These are phyloP conservation scores for Asterella californica DNA, from an alignment of 225 moss, liverwort and hornwort species.

Conservation along the genomic window DNA sequence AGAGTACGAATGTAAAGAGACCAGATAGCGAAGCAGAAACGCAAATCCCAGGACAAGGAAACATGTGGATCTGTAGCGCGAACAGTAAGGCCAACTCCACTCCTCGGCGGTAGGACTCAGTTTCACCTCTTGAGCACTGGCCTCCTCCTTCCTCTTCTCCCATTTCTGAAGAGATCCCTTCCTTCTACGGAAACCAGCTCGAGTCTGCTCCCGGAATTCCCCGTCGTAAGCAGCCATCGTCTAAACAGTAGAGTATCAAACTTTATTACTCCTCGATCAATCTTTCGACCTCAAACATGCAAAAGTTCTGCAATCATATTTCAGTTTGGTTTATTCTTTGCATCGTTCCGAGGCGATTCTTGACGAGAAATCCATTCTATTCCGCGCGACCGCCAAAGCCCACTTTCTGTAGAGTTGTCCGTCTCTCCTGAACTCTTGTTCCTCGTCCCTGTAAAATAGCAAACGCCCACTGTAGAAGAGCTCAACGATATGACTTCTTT, in stretches of 20 bases:
- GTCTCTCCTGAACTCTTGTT: no score
- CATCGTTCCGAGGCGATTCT: no score
- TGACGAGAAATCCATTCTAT: no score
- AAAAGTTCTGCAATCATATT: no score
- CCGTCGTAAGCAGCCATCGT: background rate
- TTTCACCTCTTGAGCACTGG: background rate
- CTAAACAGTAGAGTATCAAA: background rate
- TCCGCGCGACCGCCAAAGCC: no score
- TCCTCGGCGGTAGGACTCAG: background rate
- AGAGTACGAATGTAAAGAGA: conserved; percentile 80
- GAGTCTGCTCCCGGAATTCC: background rate
- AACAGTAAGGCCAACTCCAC: conserved; percentile 18
- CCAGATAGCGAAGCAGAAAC: conserved; percentile 62
- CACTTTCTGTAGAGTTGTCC: no score
- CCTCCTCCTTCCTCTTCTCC: background rate
- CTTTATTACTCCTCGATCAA: no score
- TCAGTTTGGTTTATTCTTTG: no score
- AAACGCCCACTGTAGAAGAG: no score
- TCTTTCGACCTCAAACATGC: no score
- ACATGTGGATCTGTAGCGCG: conserved; percentile 19
- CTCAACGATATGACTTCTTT: no score
- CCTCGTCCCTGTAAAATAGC: no score
- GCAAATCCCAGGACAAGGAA: conserved; percentile 46
- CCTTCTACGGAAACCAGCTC: background rate
- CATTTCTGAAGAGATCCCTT: background rate